phyloP scores from a whole-genome alignment of 2,329 filamentous ascomycete species.

The Diaporthe sp. region DNA sequence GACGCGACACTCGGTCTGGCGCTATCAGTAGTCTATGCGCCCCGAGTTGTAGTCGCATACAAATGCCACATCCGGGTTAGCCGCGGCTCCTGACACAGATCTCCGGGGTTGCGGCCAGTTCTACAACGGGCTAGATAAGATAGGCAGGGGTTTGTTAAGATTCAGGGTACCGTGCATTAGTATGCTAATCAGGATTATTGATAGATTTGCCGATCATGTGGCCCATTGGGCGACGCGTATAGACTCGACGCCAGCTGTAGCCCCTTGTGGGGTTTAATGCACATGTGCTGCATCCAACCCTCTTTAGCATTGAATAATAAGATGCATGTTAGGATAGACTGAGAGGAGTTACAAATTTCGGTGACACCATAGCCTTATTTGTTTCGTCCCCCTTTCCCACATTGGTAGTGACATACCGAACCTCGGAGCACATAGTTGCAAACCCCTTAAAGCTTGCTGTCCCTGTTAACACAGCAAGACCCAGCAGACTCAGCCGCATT shows the following conservation, averaged over 20 bases:
- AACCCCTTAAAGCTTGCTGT: slow-evolving; percentile 11
- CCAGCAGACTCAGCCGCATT: neutral
- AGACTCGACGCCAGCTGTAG: neutral
- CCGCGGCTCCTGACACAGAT: neutral
- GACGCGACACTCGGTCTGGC: neutral
- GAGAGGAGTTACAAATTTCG: neutral
- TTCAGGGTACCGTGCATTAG: neutral
- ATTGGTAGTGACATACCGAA: neutral
- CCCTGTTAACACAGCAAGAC: neutral
- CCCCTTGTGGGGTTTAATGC: neutral
- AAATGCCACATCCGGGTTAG: slow-evolving; percentile 10
- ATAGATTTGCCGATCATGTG: neutral
- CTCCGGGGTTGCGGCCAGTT: neutral
- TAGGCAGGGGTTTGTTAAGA: slow-evolving; percentile 9
- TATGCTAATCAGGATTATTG: neutral
- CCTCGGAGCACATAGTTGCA: no score
- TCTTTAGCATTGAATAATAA: neutral
- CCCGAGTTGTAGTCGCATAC: neutral
- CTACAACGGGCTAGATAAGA: slow-evolving; percentile 20
- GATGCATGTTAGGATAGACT: neutral
- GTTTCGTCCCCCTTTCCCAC: neutral
- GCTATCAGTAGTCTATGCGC: neutral
- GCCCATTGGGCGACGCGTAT: neutral
- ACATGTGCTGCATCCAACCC: neutral
- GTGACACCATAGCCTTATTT: neutral